A percentile compares a stretch with the other conserved stretches of the same genome.
Evolutionary conservation across 169 alveolate genomes (phyloP).

Genomic region (Plasmodium yoelii): DNA sequence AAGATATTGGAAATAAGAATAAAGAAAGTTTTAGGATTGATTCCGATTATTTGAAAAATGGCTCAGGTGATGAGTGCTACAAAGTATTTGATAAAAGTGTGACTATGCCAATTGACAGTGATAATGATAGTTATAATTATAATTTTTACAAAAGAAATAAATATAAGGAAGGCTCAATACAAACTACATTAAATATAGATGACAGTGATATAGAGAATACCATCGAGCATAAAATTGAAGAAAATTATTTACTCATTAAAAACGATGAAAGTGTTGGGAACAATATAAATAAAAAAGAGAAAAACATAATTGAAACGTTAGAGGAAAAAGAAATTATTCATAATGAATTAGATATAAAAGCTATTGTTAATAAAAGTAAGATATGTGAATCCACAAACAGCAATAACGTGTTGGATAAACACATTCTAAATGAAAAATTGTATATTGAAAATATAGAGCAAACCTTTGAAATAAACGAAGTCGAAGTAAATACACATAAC

Average conservation of each 20-base stretch:
- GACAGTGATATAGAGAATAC: slow-evolving; percentile 36
- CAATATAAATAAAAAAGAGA: neutral
- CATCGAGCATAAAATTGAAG: slow-evolving; percentile 15
- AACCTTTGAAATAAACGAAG: neutral
- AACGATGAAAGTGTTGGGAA: neutral
- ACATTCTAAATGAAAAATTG: neutral
- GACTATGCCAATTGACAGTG: slow-evolving; percentile 47
- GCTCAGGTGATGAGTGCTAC: neutral
- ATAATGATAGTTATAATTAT: slow-evolving; percentile 36
- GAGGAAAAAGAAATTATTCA: neutral
- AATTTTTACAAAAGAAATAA: slow-evolving; percentile 11
- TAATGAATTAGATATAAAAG: neutral
- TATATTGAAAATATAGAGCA: neutral
- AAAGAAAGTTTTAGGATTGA: slow-evolving; percentile 3
- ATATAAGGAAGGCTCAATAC: slow-evolving; percentile 46
- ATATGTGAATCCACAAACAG: neutral
- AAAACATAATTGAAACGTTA: neutral
- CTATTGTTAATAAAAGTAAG: slow-evolving; percentile 5
- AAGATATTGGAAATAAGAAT: slow-evolving; percentile 9
- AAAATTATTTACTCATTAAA: slow-evolving; percentile 8
- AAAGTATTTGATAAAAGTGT: slow-evolving; percentile 51
- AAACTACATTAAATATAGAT: slow-evolving; percentile 52
- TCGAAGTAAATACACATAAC: slow-evolving; percentile 1
- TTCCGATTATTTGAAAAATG: slow-evolving; percentile 1
- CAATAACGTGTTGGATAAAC: neutral